Evolutionary conservation across 2,329 filamentous ascomycete genomes (phyloP).

Genomic region (Teratosphaeria viscida): DNA sequence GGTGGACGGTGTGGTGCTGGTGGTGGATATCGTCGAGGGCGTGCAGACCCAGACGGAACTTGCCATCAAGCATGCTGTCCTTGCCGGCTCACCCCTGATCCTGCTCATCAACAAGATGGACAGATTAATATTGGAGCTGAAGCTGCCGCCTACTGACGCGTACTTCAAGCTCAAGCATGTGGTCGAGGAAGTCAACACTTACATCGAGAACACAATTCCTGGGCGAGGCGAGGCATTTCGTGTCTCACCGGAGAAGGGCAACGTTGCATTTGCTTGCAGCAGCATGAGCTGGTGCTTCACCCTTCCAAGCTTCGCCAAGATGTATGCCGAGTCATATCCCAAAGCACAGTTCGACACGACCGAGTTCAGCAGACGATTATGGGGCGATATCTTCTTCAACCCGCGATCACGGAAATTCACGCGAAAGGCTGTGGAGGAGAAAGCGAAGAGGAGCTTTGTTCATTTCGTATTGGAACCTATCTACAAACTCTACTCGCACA

Average conservation of each 20-base stretch:
- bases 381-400: constrained; percentile 97
- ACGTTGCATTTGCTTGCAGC: constrained; percentile 92
- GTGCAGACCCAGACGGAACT: constrained; percentile 97
- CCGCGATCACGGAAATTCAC: constrained; percentile 83
- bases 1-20: constrained; percentile 81
- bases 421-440: constrained; percentile 71
- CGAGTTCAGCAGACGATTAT: constrained; percentile 76
- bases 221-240: constrained; percentile 68
- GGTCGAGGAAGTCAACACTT: constrained; percentile 94
- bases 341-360: constrained; percentile 51
- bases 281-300: constrained; percentile 97
- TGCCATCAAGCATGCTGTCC: constrained; percentile 88
- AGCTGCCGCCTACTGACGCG: constrained; percentile 85
- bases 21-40: constrained; percentile 96
- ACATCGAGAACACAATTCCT: constrained; percentile 81
- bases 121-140: constrained; percentile 83
- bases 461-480: constrained; percentile 93
- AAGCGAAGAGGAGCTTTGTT: constrained; percentile 76
- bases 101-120: constrained; percentile 97
- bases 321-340: constrained; percentile 81
- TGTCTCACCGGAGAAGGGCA: constrained; percentile 90
- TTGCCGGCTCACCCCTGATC: constrained; percentile 80
- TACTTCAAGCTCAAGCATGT: constrained; percentile 99
- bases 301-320: constrained; percentile 82
- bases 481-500: constrained; percentile 94